Evolutionary conservation across 352 stramenopile genomes (phyloP), one percentile per base, ranked within the genome.

Genomic region (Globisporangium viniferum): DNA sequence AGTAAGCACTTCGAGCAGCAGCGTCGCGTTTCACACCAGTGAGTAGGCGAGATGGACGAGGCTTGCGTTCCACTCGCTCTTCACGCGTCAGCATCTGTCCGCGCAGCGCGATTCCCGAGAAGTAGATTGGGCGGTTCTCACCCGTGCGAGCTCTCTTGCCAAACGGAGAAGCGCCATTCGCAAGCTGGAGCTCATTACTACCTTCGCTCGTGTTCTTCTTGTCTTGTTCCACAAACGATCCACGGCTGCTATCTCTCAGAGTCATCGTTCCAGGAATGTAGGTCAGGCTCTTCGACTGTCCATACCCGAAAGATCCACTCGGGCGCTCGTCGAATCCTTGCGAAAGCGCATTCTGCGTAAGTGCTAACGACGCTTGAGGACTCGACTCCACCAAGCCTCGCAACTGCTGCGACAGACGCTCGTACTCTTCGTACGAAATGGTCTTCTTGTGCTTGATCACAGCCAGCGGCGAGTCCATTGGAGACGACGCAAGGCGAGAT

Each of bases 361-460:
- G 76, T 20, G 78, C 79, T 24, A 91, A 56, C 39, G 83, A 81
- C 36, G 81, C 74, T 53, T 91, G 76, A 0, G 83, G 79, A 14
- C 79, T 91, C 12, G 80, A 70, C 55, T 91, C 83, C n/a, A 93
- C 83, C 59, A 91, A 73, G 29, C 81, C 80, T 33, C 80, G 81
- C 39, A 93, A 72, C 62, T 92, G 80, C 22, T 75, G 78, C 66
- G 86, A 80, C 39, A 94, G 71, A 0, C 77, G 76, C 62, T 94
- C 80, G 59, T 90, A 93, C 55, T 94, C 86, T 57, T 92, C 83
- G 46, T 85, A 85, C 3, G 76, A 88, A 44, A 94, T 94, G 0
- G 81, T 78, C 64, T 92, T 92, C 69, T 87, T 84, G 68, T 90
- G 81, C 64, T 91, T 91, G 61, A 93, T 88, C 59, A 86, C 76